A percentile compares a stretch with the other conserved stretches of the same genome.
Conservation (phyloP, 441 rosid genomes). For the Melastoma candidum region DNA sequence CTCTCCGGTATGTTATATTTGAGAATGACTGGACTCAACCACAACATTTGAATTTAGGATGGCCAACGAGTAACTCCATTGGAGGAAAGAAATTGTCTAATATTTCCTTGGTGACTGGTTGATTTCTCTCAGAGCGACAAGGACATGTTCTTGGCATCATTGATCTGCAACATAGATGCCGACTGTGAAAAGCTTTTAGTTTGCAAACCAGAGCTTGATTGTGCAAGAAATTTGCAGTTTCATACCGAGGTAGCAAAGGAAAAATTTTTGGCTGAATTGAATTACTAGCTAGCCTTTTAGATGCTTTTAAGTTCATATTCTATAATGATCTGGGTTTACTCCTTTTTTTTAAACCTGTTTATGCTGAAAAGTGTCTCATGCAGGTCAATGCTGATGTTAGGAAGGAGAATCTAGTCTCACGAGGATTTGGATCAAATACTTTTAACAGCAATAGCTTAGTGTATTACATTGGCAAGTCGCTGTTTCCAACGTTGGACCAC, state of each 20-base stretch:
- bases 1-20: too few relatives aligned
- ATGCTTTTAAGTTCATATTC: background rate
- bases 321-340: background rate
- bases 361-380: slow-evolving; percentile 9
- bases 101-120: slow-evolving; percentile 9
- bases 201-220: slow-evolving; percentile 87
- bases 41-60: too few relatives aligned
- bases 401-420: slow-evolving; percentile 21
- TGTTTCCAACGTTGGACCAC: slow-evolving; percentile 73
- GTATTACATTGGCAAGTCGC: slow-evolving; percentile 57
- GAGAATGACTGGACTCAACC: too few relatives aligned
- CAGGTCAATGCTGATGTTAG: slow-evolving; percentile 47
- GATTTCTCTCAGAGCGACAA: slow-evolving; percentile 49
- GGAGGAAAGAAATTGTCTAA: too few relatives aligned
- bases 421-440: slow-evolving; percentile 24
- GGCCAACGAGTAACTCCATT: too few relatives aligned
- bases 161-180: slow-evolving; percentile 76
- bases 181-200: slow-evolving; percentile 78
- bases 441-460: slow-evolving; percentile 32
- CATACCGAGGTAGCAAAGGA: slow-evolving; percentile 65
- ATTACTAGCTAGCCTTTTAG: background rate
- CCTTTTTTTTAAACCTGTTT: background rate
- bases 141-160: slow-evolving; percentile 77
- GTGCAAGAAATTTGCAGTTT: slow-evolving; percentile 76
- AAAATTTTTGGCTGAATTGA: slow-evolving; percentile 9